A percentile compares a stretch with the other conserved stretches of the same genome.
Conservation (phyloP, 208 protist species). For the Herpetomonas tarakana region DNA sequence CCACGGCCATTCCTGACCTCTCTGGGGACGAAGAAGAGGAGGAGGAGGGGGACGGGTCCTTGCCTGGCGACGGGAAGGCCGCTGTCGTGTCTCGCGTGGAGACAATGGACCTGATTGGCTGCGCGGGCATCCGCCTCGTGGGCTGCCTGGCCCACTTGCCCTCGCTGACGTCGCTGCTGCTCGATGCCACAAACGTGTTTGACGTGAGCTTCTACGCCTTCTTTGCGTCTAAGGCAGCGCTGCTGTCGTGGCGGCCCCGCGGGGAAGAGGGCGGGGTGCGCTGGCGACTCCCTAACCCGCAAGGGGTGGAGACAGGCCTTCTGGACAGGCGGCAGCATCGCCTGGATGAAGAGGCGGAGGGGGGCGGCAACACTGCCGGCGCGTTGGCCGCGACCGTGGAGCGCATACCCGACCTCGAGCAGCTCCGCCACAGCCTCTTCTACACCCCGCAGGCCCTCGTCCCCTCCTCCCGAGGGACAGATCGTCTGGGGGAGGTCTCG, state of each 20-base stretch:
- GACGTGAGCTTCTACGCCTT: conserved; percentile 19
- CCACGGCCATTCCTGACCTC: neutral
- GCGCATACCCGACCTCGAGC: neutral
- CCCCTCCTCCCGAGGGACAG: neutral
- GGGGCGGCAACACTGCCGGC: too few species aligned
- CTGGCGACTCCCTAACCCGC: neutral
- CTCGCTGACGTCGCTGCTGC: conserved; percentile 11
- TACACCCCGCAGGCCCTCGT: too few species aligned
- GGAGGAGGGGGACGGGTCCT: neutral
- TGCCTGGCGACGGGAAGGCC: neutral
- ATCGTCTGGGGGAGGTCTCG: conserved; percentile 3
- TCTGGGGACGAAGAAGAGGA: too few species aligned
- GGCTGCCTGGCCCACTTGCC: conserved; percentile 25
- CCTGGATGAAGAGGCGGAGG: too few species aligned
- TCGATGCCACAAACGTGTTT: conserved; percentile 11
- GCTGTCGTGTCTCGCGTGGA: conserved; percentile 15
- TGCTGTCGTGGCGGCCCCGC: neutral
- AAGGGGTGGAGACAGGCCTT: neutral
- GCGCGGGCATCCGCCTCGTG: conserved; percentile 16
- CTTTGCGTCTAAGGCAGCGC: neutral
- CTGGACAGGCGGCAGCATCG: too few species aligned
- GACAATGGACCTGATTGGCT: conserved; percentile 13
- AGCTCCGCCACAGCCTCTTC: neutral
- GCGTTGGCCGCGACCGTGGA: too few species aligned
- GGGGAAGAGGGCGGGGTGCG: conserved; percentile 7